Evolutionary conservation across 2,329 filamentous ascomycete species (phyloP).

Genomic region (Beauveria asiatica): DNA sequence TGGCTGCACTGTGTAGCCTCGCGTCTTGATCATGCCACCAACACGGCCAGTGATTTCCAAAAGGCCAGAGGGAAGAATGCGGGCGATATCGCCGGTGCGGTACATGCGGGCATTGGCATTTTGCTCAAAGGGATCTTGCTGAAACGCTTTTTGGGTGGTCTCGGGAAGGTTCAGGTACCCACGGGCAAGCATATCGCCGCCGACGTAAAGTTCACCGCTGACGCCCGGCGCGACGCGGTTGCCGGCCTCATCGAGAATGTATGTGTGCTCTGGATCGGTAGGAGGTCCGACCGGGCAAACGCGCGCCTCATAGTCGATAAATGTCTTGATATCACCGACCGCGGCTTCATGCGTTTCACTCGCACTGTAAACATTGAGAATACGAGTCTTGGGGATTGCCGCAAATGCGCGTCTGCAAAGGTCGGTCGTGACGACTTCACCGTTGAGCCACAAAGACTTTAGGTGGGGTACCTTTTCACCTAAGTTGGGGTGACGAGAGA

Average conservation of each 20-base stretch:
- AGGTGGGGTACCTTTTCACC: conserved; percentile 55
- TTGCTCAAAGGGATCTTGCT: conserved; percentile 53
- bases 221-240: conserved; percentile 53
- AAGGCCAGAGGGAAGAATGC: conserved; percentile 56
- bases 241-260: conserved; percentile 63
- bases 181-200: conserved; percentile 63
- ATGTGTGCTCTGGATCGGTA: conserved; percentile 58
- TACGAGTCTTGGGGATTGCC: conserved; percentile 57
- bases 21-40: conserved; percentile 72
- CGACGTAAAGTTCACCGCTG: conserved; percentile 67
- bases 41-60: conserved; percentile 70
- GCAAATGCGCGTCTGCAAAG: conserved; percentile 60
- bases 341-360: conserved; percentile 77
- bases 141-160: conserved; percentile 65
- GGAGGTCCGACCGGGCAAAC: conserved; percentile 70
- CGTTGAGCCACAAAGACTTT: conserved; percentile 69
- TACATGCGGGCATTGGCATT: conserved; percentile 61
- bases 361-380: conserved; percentile 75
- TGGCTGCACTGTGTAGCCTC: conserved; percentile 70
- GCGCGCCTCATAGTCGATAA: conserved; percentile 52
- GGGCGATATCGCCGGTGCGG: conserved; percentile 62
- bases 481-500: conserved; percentile 60
- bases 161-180: conserved; percentile 76
- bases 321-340: conserved; percentile 63
- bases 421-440: conserved; percentile 74